Evolutionary conservation across 2,329 filamentous ascomycete species (phyloP).

Genomic region (Talaromyces sp.): DNA sequence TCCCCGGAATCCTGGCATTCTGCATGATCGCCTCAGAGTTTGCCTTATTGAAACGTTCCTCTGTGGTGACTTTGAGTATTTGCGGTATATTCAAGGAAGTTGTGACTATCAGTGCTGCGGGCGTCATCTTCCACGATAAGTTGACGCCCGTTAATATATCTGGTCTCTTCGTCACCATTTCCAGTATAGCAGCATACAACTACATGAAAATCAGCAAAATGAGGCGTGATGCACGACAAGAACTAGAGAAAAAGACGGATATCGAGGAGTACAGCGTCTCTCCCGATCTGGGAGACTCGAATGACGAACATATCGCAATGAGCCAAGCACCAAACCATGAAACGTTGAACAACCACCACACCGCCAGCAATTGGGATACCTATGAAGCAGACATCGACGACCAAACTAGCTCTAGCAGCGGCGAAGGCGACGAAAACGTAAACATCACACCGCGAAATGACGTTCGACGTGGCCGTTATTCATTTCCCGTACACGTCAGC

Average conservation of each 20-base stretch:
- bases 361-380: constrained; percentile 24
- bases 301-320: constrained; percentile 5
- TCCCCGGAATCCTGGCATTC: constrained; percentile 88
- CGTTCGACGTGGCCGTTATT: constrained; percentile 24
- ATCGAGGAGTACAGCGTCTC: constrained; percentile 15
- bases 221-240: constrained; percentile 65
- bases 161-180: constrained; percentile 82
- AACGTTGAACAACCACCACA: constrained; percentile 13
- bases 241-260: constrained; percentile 14
- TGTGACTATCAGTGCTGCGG: constrained; percentile 86
- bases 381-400: constrained; percentile 28
- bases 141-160: constrained; percentile 84
- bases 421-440: constrained; percentile 25
- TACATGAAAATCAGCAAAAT: constrained; percentile 91
- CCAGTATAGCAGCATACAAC: constrained; percentile 85
- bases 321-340: constrained; percentile 14
- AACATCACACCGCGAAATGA: constrained; percentile 27
- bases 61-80: constrained; percentile 91
- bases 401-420: constrained; percentile 19
- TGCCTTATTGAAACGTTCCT: constrained; percentile 88
- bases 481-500: constrained; percentile 33
- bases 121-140: constrained; percentile 81
- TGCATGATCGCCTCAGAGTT: constrained; percentile 97
- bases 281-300: constrained; percentile 2
- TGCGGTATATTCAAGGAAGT: constrained; percentile 99